Conservation (phyloP, 768 basidiomycete genomes). For the Mrakia blollopis region DNA sequence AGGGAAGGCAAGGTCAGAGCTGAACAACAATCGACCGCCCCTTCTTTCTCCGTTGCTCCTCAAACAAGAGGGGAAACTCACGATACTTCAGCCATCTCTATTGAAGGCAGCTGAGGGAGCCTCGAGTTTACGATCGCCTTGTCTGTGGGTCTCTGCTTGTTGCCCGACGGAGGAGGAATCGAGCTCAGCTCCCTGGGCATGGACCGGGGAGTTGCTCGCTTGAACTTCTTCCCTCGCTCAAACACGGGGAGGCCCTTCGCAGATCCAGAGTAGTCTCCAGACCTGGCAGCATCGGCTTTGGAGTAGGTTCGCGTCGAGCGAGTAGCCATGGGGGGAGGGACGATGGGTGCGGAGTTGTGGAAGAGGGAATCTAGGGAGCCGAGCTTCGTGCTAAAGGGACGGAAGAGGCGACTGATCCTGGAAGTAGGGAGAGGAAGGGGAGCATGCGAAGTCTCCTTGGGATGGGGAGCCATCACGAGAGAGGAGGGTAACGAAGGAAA, state of each 20-base stretch:
- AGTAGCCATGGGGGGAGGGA: background rate
- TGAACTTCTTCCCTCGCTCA: constrained; percentile 9
- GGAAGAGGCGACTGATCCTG: constrained; percentile 18
- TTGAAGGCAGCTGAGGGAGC: background rate
- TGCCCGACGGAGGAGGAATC: background rate
- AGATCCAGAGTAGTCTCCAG: constrained; percentile 1
- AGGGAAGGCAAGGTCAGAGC: no score
- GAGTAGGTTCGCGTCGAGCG: background rate
- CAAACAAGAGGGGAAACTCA: background rate
- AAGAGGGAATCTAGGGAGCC: constrained; percentile 8
- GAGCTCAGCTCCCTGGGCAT: constrained; percentile 3
- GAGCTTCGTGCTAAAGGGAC: constrained; percentile 20
- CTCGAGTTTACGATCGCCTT: background rate
- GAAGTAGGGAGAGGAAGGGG: constrained; percentile 12
- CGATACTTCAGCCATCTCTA: constrained; percentile 25
- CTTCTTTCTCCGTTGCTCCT: background rate
- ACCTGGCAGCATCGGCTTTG: background rate
- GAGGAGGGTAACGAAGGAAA: background rate
- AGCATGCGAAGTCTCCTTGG: background rate
- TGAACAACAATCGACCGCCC: background rate
- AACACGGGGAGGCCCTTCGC: constrained; percentile 19
- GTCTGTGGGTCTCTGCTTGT: background rate
- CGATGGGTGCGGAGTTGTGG: background rate
- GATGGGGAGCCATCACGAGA: background rate
- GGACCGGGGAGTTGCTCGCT: background rate